A percentile compares a stretch with the other conserved stretches of the same genome.
Conservation (phyloP, 306 rosid genomes). For the Parietaria judaica region DNA sequence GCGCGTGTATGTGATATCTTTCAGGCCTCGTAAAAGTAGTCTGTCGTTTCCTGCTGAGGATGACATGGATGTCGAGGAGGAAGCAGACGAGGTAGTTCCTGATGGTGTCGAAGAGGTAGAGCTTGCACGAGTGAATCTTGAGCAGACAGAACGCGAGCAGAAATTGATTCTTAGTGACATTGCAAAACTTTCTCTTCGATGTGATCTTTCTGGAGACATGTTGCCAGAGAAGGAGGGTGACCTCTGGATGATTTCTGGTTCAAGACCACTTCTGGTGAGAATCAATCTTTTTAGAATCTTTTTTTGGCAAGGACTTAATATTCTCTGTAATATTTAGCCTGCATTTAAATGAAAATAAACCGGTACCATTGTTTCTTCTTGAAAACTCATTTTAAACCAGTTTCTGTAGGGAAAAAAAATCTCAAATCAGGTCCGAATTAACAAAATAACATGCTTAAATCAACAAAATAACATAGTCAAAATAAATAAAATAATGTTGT, state of each 20-base stretch:
- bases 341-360: too few relatives aligned
- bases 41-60: slow-evolving; percentile 80
- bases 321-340: slow-evolving; percentile 1
- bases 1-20: slow-evolving; percentile 4
- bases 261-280: slow-evolving; percentile 75
- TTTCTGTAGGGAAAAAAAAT: too few relatives aligned
- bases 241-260: slow-evolving; percentile 77
- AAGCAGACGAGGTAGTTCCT: slow-evolving; percentile 96
- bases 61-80: slow-evolving; percentile 92
- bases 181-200: slow-evolving; percentile 57
- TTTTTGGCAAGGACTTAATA: slow-evolving; percentile 14
- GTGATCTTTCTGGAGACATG: slow-evolving; percentile 49
- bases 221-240: slow-evolving; percentile 73
- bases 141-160: slow-evolving; percentile 69
- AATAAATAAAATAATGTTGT: too few relatives aligned
- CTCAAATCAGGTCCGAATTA: too few relatives aligned
- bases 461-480: too few relatives aligned
- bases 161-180: slow-evolving; percentile 83
- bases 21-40: slow-evolving; percentile 95
- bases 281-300: slow-evolving; percentile 21
- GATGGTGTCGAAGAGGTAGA: slow-evolving; percentile 99
- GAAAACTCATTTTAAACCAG: too few relatives aligned
- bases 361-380: too few relatives aligned
- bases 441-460: too few relatives aligned
- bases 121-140: slow-evolving; percentile 83